Base-by-base conservation (phyloP, 169 alveolate species). In the Plasmodium gonderi region DNA sequence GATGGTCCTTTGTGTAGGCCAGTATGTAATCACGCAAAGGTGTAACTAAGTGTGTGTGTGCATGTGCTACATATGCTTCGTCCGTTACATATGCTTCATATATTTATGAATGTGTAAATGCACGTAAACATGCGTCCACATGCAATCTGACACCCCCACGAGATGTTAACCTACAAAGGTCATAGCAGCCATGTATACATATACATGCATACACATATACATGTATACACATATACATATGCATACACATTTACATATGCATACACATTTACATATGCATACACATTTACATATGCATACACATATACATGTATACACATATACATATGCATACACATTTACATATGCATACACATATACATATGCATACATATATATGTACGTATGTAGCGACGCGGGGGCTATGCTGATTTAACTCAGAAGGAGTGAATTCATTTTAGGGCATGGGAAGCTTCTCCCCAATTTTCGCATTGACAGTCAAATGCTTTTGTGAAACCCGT, bases 341-440 rank as follows among this genome's bases (percentile, higher is more conserved):
- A 80, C 47, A 80, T 49, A 47, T 54, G 29, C n/a, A 54, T 54
- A 20, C n/a, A 54, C 72, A 47, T 77, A 47, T n/a, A 78, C n/a
- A 23, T 14, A 9, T 51, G 17, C 17, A 33, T 60, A 60, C 44
- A 42, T 44, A n/a, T 40, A 2, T 79, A 26, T 60, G 36, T 67
- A 49, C 67, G 17, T 36, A 33, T 79, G 68, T 11, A 26, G 33
- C n/a, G 26, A 9, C 60, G 26, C 33, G 14, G 33, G 69, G 36
- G 4, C 33, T 54, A 54, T 31, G n/a, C 23, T 11, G 23, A 11
- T 2, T 54, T 23, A 54, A 54, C 33, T 23, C 69, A 23, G 23
- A 54, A 31, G 69, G 69, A 5, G 23, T 31, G 69, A 54, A 5
- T 11, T 54, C 69, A 17, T 31, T 2, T n/a, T 54, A 17, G 23